A percentile compares a stretch with the other conserved stretches of the same genome.
These are phyloP conservation scores for Articulospora tetracladia DNA, from an alignment of 495 filamentous ascomycete genomes.

Conservation along the genomic window DNA sequence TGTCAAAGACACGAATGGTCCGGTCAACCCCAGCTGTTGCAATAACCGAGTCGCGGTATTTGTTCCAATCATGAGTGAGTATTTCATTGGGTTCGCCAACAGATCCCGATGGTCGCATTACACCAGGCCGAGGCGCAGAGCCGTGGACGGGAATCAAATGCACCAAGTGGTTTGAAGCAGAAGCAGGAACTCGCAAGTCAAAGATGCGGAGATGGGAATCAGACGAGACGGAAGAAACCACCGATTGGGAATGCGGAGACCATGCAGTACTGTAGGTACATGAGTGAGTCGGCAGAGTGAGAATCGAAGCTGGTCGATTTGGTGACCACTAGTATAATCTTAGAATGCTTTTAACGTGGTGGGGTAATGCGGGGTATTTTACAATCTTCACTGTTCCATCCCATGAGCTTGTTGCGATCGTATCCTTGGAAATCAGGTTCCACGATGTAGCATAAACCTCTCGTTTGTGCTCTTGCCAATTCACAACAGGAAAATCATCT, in stretches of 20 bases:
- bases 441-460: conserved; percentile 89
- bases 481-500: conserved; percentile 75
- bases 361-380: conserved; percentile 22
- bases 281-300: conserved; percentile 80
- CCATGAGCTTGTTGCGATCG: conserved; percentile 86
- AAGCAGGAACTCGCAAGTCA: conserved; percentile 80
- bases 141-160: conserved; percentile 73
- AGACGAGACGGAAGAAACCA: conserved; percentile 77
- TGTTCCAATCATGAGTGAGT: conserved; percentile 98
- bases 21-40: conserved; percentile 90
- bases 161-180: conserved; percentile 77
- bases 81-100: conserved; percentile 48
- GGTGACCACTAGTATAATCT: conserved; percentile 68
- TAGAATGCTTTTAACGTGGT: background rate
- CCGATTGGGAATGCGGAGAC: conserved; percentile 69
- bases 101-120: background rate
- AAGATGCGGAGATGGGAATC: conserved; percentile 87
- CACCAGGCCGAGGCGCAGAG: conserved; percentile 38
- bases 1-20: conserved; percentile 81
- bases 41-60: conserved; percentile 79
- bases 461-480: conserved; percentile 86
- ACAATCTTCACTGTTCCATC: conserved; percentile 89
- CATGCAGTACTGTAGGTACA: conserved; percentile 89
- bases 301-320: conserved; percentile 60
- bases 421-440: conserved; percentile 88